Conservation (phyloP, 2,329 filamentous ascomycete species). For the Monosporascus cannonballus region DNA sequence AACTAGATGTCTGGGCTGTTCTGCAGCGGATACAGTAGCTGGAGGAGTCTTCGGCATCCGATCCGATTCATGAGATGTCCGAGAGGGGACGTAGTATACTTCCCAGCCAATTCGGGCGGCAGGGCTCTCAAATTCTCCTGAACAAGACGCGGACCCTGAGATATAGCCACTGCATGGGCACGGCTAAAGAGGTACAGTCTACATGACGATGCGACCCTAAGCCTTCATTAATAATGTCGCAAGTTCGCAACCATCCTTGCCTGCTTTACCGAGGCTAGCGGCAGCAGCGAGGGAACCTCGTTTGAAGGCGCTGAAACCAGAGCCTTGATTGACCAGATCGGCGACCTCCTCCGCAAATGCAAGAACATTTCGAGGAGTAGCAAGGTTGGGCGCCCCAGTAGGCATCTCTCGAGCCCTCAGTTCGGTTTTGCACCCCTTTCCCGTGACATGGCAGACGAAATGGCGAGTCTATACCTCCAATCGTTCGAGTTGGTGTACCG, state of each 20-base stretch:
- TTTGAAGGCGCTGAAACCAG: conserved; percentile 17
- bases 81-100: conserved; percentile 18
- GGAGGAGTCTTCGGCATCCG: conserved; percentile 13
- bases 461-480: conserved; percentile 40
- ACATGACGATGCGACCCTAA: neutral
- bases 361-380: conserved; percentile 26
- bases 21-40: conserved; percentile 13
- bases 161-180: conserved; percentile 27
- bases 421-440: conserved; percentile 20
- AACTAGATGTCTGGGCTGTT: conserved; percentile 11
- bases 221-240: conserved; percentile 2
- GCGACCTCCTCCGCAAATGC: conserved; percentile 25
- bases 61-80: conserved; percentile 6
- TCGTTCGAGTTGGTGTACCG: conserved; percentile 45
- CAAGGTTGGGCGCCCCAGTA: conserved; percentile 29
- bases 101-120: conserved; percentile 14
- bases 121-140: conserved; percentile 23
- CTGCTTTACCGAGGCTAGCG: conserved; percentile 21
- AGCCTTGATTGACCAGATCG: conserved; percentile 18
- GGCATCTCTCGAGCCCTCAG: conserved; percentile 16
- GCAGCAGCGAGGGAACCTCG: conserved; percentile 8
- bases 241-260: conserved; percentile 24
- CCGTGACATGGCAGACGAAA: conserved; percentile 30
- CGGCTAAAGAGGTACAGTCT: conserved; percentile 23
- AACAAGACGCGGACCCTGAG: conserved; percentile 30